Base-by-base conservation (phyloP, 768 basidiomycete species). In the Mycena rosella region DNA sequence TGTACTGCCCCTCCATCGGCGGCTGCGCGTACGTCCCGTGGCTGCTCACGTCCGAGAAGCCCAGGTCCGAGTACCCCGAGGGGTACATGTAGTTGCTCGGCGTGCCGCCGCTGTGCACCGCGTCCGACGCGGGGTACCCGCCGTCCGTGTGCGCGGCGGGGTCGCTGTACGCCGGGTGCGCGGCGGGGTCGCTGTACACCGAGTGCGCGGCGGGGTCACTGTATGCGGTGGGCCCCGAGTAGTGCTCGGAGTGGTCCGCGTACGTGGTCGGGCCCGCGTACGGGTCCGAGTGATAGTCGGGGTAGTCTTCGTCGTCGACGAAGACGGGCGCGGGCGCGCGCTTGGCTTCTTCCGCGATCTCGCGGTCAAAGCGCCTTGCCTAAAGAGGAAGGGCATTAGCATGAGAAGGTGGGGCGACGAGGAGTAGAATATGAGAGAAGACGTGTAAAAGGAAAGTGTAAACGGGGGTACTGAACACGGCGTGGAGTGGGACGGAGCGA, bases 261-360 rank as follows among this genome's bases (percentile, higher is more conserved):
- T n/a, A n/a, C n/a, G n/a, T n/a, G n/a, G n/a, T n/a, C n/a, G n/a
- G n/a, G n/a, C n/a, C n/a, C n/a, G n/a, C n/a, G n/a, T n/a, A n/a
- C n/a, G n/a, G n/a, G n/a, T n/a, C n/a, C n/a, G n/a, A n/a, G n/a
- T n/a, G 20, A 52, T 59, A 61, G 34, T 73, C 69, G n/a, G n/a
- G n/a, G n/a, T n/a, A n/a, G 63, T 81, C 79, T 56, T 82, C 79
- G 60, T 82, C 81, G 71, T 86, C 84, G 32, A 79, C 77, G 69
- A 84, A 83, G 30, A 81, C 81, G 0, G 78, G 76, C 44, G 73
- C 74, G 7, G 81, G 77, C 2, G 83, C 76, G 5, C 78, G 79
- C 0, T 83, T 84, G 0, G 87, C 87, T 42, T 82, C 87, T 58
- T 84, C 83, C 8, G 86, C 86, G 51, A 88, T 85, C 47, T 88